Conservation (phyloP, 1,284 basidiomycete species). For the Trichosporon sp. region DNA sequence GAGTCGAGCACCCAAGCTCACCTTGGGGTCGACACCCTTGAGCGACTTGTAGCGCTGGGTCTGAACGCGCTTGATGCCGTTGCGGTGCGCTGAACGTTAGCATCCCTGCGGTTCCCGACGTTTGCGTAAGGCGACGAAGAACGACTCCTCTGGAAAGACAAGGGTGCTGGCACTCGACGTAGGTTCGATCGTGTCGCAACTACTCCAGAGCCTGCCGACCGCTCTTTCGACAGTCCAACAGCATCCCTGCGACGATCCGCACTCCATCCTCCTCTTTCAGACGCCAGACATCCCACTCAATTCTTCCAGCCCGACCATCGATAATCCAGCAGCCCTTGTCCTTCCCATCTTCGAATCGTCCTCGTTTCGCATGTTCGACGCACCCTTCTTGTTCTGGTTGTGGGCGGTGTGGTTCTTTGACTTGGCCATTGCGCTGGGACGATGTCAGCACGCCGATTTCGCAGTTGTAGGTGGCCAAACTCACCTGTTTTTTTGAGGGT, state of each 20-base stretch:
- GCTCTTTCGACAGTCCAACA: background rate
- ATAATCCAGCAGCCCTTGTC: background rate
- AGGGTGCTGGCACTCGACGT: background rate
- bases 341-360: background rate
- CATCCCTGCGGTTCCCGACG: background rate
- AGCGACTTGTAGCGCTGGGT: slow-evolving; percentile 73
- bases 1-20: slow-evolving; percentile 22
- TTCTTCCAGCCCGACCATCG: background rate
- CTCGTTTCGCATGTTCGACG: slow-evolving; percentile 4
- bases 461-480: background rate
- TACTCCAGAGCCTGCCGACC: background rate
- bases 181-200: background rate
- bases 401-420: slow-evolving; percentile 65
- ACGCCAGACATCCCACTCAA: background rate
- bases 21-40: slow-evolving; percentile 68
- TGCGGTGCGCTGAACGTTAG: slow-evolving; percentile 71
- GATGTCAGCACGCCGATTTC: background rate
- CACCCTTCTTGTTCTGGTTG: slow-evolving; percentile 67
- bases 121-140: background rate
- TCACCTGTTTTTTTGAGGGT: slow-evolving; percentile 7
- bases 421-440: slow-evolving; percentile 51
- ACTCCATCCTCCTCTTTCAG: background rate
- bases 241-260: background rate
- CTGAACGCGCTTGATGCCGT: slow-evolving; percentile 84
- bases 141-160: background rate